These are phyloP conservation scores for Naganishia cerealis DNA, from an alignment of 1,284 basidiomycete genomes.

Conservation along the genomic window DNA sequence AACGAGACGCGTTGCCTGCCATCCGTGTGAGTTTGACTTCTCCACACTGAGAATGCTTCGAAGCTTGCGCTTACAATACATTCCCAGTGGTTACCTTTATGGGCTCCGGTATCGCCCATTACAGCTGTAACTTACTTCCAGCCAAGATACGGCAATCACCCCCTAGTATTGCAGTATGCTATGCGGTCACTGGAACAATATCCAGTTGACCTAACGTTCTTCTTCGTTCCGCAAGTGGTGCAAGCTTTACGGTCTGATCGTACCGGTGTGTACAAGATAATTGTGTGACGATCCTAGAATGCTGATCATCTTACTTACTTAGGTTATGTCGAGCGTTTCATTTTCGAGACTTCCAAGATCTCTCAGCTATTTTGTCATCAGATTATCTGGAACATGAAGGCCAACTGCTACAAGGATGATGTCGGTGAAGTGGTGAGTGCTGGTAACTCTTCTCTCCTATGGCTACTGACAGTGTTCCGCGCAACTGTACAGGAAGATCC, in stretches of 20 bases:
- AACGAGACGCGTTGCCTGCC: conserved; percentile 63
- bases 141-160: conserved; percentile 76
- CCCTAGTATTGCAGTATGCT: conserved; percentile 89
- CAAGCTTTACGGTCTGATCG: conserved; percentile 88
- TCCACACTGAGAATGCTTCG: background rate
- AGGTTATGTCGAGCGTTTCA: conserved; percentile 94
- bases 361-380: conserved; percentile 99
- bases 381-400: conserved; percentile 99
- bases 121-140: conserved; percentile 84
- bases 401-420: conserved; percentile 94
- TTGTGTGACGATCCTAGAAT: background rate
- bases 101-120: conserved; percentile 85
- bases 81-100: conserved; percentile 74
- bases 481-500: conserved; percentile 70
- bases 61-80: conserved; percentile 36
- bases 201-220: conserved; percentile 92
- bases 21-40: conserved; percentile 63
- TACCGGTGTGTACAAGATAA: conserved; percentile 62
- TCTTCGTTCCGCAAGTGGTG: conserved; percentile 98
- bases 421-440: conserved; percentile 71
- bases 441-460: background rate
- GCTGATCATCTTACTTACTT: conserved; percentile 10
- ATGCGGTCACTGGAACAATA: conserved; percentile 93
- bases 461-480: background rate
- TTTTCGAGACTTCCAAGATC: conserved; percentile 95